phyloP scores from a whole-genome alignment of 306 rosid genomes.

The Lathyrus oleraceus region DNA sequence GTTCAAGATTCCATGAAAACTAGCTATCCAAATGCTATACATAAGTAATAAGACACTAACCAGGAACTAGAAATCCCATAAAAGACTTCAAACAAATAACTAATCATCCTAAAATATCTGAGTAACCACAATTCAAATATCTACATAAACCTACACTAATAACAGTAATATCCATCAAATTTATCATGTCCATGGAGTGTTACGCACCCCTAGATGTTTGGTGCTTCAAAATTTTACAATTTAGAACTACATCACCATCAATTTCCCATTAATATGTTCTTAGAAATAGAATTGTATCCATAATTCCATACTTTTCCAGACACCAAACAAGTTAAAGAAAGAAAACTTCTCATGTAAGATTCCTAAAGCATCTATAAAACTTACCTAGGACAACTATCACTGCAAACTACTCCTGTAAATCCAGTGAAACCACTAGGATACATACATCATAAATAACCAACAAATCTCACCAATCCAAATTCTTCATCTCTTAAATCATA shows the following conservation, averaged over 20 bases:
- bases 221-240: not conserved
- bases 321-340: slow-evolving; percentile 1
- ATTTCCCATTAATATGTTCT: not conserved
- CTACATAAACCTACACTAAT: not conserved
- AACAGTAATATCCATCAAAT: not conserved
- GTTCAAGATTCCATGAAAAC: not conserved
- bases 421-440: slow-evolving; percentile 12
- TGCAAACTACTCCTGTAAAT: not conserved
- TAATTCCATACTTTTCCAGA: slow-evolving; percentile 14
- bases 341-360: slow-evolving; percentile 1
- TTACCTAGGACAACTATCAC: slow-evolving; percentile 4
- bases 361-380: slow-evolving; percentile 14
- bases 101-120: not conserved
- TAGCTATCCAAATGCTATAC: not conserved
- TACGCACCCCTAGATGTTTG: not conserved
- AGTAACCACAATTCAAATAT: slow-evolving; percentile 1
- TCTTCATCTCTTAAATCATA: slow-evolving; percentile 5
- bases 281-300: not conserved
- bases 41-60: not conserved
- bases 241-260: slow-evolving; percentile 18
- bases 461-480: slow-evolving; percentile 21
- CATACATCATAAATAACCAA: slow-evolving; percentile 4
- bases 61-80: too few species aligned
- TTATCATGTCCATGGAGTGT: not conserved
- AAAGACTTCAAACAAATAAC: not conserved